A percentile compares a stretch with the other conserved stretches of the same genome.
Conservation (phyloP, 2,329 filamentous ascomycete species). For the Beauveria asiatica region DNA sequence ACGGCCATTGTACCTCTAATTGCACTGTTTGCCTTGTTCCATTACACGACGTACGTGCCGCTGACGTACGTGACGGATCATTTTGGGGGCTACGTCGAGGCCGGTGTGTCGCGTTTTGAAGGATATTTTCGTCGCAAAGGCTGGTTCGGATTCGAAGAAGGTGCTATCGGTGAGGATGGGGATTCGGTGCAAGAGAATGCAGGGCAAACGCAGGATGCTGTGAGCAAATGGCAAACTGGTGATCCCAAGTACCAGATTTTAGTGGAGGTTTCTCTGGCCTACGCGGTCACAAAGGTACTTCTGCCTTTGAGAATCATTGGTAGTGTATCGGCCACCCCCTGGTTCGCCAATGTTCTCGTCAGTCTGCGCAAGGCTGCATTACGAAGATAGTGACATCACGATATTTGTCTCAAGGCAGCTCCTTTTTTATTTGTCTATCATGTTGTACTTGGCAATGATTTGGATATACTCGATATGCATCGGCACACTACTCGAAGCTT, state of each 20-base stretch:
- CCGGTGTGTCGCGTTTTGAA: conserved; percentile 66
- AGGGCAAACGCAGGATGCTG: conserved; percentile 20
- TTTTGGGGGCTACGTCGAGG: conserved; percentile 43
- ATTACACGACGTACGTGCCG: conserved; percentile 70
- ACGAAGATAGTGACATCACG: conserved; percentile 17
- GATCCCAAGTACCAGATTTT: conserved; percentile 47
- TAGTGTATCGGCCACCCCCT: conserved; percentile 85
- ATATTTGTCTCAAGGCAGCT: background rate
- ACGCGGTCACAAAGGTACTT: conserved; percentile 79
- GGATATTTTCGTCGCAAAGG: conserved; percentile 69
- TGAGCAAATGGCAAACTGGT: conserved; percentile 28
- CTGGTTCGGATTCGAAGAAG: conserved; percentile 60
- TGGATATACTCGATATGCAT: background rate
- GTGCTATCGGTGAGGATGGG: conserved; percentile 15
- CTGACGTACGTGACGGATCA: conserved; percentile 40
- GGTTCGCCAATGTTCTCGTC: conserved; percentile 68
- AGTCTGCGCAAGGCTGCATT: conserved; percentile 25
- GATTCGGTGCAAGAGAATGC: background rate
- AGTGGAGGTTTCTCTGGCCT: conserved; percentile 74
- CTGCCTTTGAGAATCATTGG: conserved; percentile 66
- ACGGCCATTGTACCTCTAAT: conserved; percentile 78
- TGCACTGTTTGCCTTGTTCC: conserved; percentile 66
- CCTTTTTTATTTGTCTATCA: conserved; percentile 2
- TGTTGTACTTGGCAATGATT: background rate
- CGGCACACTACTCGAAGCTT: background rate